A percentile compares a stretch with the other conserved stretches of the same genome.
phyloP scores from a whole-genome alignment of 495 filamentous ascomycete genomes.

The Acidomyces sp. region DNA sequence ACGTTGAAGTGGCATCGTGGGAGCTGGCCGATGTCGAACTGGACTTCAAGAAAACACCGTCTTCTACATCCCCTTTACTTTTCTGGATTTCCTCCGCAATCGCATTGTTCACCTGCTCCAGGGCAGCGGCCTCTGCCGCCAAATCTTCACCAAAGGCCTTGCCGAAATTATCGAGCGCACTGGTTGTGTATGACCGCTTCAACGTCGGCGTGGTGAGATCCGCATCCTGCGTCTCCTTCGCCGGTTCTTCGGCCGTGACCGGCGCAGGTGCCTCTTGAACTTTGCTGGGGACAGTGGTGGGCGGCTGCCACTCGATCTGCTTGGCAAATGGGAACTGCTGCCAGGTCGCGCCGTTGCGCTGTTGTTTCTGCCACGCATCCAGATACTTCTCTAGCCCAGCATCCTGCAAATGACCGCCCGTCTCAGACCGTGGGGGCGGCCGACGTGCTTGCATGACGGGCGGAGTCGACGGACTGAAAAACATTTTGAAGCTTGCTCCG shows the following conservation, averaged over 20 bases:
- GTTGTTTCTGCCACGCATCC: constrained; percentile 69
- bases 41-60: constrained; percentile 5
- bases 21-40: constrained; percentile 2
- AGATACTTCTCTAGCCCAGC: constrained; percentile 65
- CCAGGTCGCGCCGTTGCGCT: constrained; percentile 63
- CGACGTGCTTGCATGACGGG: constrained; percentile 12
- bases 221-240: constrained; percentile 38
- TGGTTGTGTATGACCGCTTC: constrained; percentile 37
- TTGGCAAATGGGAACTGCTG: constrained; percentile 78
- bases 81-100: constrained; percentile 46
- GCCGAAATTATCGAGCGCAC: constrained; percentile 45
- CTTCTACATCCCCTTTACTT: constrained; percentile 22
- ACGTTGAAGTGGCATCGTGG: too few relatives aligned
- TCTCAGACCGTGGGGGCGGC: constrained; percentile 6
- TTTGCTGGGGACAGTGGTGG: constrained; percentile 34
- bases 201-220: constrained; percentile 35
- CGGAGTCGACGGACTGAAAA: constrained; percentile 7
- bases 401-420: constrained; percentile 19
- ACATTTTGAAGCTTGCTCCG: constrained; percentile 8
- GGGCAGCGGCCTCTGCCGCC: constrained; percentile 36
- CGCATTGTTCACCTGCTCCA: constrained; percentile 49
- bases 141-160: constrained; percentile 39
- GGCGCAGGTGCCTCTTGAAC: constrained; percentile 30
- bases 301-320: constrained; percentile 71
- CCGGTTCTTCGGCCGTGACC: constrained; percentile 33